Conservation (phyloP, 768 basidiomycete species). For the Leccinum subtestaceum region DNA sequence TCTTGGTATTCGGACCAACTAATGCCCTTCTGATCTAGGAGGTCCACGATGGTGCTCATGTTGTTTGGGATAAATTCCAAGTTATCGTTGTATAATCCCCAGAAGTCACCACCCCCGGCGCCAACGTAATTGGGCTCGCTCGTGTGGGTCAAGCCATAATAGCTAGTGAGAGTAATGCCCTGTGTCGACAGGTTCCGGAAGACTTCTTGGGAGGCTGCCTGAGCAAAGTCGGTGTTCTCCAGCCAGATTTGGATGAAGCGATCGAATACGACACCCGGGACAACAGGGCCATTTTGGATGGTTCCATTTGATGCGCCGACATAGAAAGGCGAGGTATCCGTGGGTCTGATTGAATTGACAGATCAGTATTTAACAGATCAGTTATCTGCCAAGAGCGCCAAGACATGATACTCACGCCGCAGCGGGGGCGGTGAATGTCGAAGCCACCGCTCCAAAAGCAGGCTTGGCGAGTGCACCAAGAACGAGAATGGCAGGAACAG, state of each 20-base stretch:
- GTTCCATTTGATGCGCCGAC: slow-evolving; percentile 42
- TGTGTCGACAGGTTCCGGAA: slow-evolving; percentile 42
- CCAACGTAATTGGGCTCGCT: slow-evolving; percentile 61
- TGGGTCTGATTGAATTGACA: slow-evolving; percentile 13
- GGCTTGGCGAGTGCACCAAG: slow-evolving; percentile 15
- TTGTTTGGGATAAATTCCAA: slow-evolving; percentile 37
- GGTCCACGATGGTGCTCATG: slow-evolving; percentile 56
- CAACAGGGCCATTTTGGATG: slow-evolving; percentile 34
- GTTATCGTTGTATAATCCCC: slow-evolving; percentile 45
- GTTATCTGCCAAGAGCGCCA: background rate
- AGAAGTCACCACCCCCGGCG: slow-evolving; percentile 50
- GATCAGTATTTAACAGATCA: slow-evolving; percentile 5
- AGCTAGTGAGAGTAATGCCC: slow-evolving; percentile 47
- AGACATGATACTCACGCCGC: slow-evolving; percentile 16
- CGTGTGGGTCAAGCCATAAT: slow-evolving; percentile 50
- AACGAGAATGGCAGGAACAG: slow-evolving; percentile 8
- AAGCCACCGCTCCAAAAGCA: slow-evolving; percentile 17
- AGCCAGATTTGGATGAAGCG: slow-evolving; percentile 53
- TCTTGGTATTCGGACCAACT: slow-evolving; percentile 64
- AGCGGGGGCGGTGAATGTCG: slow-evolving; percentile 23
- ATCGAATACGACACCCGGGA: slow-evolving; percentile 43
- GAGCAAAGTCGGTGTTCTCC: slow-evolving; percentile 53
- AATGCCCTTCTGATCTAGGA: slow-evolving; percentile 54
- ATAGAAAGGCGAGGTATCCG: slow-evolving; percentile 36
- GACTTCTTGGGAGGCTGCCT: slow-evolving; percentile 24